Evolutionary conservation across 2,329 filamentous ascomycete species (phyloP).

Genomic region (Microcyclospora tardicrescens): DNA sequence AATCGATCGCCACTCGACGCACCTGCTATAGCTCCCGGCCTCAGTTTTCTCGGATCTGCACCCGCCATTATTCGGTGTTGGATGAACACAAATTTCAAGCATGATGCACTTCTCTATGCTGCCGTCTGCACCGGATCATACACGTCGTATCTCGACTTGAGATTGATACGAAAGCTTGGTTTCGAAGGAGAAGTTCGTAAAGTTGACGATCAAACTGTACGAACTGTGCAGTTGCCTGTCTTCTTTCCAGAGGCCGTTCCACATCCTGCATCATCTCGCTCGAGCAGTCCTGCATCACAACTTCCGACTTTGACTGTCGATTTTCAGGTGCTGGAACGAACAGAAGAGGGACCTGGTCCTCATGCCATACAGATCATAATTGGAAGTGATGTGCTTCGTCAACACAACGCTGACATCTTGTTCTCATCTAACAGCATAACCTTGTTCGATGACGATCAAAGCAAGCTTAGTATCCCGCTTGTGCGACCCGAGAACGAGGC

Average conservation of each 20-base stretch:
- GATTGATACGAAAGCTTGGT: slow-evolving; percentile 61
- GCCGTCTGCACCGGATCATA: slow-evolving; percentile 87
- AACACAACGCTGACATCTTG: slow-evolving; percentile 78
- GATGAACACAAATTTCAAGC: slow-evolving; percentile 81
- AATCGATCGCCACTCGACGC: slow-evolving; percentile 59
- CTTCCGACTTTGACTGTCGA: slow-evolving; percentile 69
- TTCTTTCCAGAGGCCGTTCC: slow-evolving; percentile 87
- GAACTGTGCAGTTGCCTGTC: slow-evolving; percentile 63
- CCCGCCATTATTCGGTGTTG: slow-evolving; percentile 93
- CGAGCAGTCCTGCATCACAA: slow-evolving; percentile 59
- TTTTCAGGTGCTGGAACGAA: slow-evolving; percentile 59
- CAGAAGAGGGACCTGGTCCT: slow-evolving; percentile 23
- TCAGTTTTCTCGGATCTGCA: slow-evolving; percentile 76
- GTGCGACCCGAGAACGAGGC: slow-evolving; percentile 81
- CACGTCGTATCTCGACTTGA: slow-evolving; percentile 66
- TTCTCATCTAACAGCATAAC: slow-evolving; percentile 87
- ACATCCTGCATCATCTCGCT: slow-evolving; percentile 59
- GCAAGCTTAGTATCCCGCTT: slow-evolving; percentile 79
- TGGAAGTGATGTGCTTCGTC: slow-evolving; percentile 74
- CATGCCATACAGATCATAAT: slow-evolving; percentile 73
- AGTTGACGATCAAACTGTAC: slow-evolving; percentile 40
- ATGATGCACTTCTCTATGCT: slow-evolving; percentile 78
- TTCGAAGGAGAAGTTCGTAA: slow-evolving; percentile 43
- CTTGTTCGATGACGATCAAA: slow-evolving; percentile 72
- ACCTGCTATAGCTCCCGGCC: slow-evolving; percentile 64